phyloP scores from a whole-genome alignment of 2,329 filamentous ascomycete species.

The Aspergillus fijiensis region DNA sequence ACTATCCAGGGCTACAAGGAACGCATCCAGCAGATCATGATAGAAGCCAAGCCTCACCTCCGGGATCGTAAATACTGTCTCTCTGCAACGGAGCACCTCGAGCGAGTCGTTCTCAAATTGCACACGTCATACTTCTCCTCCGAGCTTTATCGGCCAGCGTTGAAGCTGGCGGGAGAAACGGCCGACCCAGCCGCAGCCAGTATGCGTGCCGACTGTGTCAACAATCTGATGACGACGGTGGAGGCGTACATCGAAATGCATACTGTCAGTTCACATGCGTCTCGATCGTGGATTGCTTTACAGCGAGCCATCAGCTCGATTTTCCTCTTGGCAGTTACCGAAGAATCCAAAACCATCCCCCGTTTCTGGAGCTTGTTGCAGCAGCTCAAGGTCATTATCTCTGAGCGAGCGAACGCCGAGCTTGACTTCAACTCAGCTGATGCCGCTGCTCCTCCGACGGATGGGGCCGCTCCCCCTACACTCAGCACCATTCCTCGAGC shows the following conservation, averaged over 20 bases:
- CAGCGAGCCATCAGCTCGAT: constrained; percentile 50
- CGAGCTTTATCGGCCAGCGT: constrained; percentile 61
- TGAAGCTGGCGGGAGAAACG: constrained; percentile 52
- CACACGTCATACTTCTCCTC: constrained; percentile 63
- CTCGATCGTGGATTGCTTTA: constrained; percentile 49
- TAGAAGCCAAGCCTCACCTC: constrained; percentile 58
- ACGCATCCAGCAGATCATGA: constrained; percentile 57
- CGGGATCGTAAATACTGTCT: constrained; percentile 51
- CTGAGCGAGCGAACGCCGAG: constrained; percentile 42
- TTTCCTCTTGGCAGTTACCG: constrained; percentile 48
- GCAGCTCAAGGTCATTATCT: constrained; percentile 46
- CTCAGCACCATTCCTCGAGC: constrained; percentile 25
- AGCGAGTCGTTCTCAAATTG: constrained; percentile 61
- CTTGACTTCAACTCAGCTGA: constrained; percentile 26
- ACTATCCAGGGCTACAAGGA: constrained; percentile 59
- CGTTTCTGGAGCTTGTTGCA: constrained; percentile 42
- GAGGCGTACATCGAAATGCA: constrained; percentile 61
- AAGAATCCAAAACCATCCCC: constrained; percentile 44
- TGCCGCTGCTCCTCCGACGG: constrained; percentile 10
- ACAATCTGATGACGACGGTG: constrained; percentile 56
- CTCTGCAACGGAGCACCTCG: constrained; percentile 52
- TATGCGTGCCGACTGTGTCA: constrained; percentile 56
- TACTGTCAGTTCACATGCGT: constrained; percentile 42
- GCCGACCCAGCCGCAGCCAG: constrained; percentile 38
- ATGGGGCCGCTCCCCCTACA: constrained; percentile 10